Evolutionary conservation across 2,329 filamentous ascomycete genomes (phyloP).

Genomic region (Penicillium vulpinum): DNA sequence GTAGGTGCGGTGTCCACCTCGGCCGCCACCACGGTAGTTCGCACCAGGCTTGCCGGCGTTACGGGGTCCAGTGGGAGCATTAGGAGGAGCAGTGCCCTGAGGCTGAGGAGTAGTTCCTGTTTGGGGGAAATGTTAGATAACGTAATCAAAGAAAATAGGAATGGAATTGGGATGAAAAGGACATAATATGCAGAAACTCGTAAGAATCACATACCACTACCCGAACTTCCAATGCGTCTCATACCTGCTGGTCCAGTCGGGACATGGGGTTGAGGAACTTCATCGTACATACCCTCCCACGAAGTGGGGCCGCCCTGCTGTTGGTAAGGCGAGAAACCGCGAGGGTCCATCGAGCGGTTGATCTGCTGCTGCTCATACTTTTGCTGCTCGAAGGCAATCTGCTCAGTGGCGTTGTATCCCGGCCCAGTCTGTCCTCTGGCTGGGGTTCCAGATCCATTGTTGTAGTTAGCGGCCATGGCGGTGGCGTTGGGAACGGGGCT

Average conservation of each 20-base stretch:
- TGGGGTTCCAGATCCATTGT: neutral
- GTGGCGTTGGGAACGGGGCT: slow-evolving; percentile 56
- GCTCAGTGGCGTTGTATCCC: slow-evolving; percentile 68
- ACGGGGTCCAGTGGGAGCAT: slow-evolving; percentile 91
- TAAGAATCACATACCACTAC: slow-evolving; percentile 44
- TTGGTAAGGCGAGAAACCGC: slow-evolving; percentile 46
- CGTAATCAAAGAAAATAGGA: neutral
- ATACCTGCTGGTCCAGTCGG: slow-evolving; percentile 53
- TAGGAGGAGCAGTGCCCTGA: slow-evolving; percentile 64
- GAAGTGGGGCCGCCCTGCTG: slow-evolving; percentile 69
- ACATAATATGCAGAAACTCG: slow-evolving; percentile 1
- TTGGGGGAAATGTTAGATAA: neutral
- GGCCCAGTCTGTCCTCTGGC: slow-evolving; percentile 42
- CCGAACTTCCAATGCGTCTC: slow-evolving; percentile 43
- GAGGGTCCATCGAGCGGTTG: slow-evolving; percentile 51
- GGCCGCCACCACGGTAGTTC: slow-evolving; percentile 88
- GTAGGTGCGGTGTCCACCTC: slow-evolving; percentile 71
- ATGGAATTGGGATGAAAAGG: neutral
- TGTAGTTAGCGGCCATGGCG: slow-evolving; percentile 44
- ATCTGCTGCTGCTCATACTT: slow-evolving; percentile 72
- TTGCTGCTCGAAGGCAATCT: slow-evolving; percentile 73
- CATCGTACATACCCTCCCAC: slow-evolving; percentile 98
- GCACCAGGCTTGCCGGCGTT: slow-evolving; percentile 89
- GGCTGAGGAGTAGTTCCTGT: slow-evolving; percentile 45
- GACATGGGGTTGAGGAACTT: slow-evolving; percentile 79